A percentile compares a stretch with the other conserved stretches of the same genome.
Evolutionary conservation across 495 filamentous ascomycete genomes (phyloP).

Genomic region (Extremus antarcticus): DNA sequence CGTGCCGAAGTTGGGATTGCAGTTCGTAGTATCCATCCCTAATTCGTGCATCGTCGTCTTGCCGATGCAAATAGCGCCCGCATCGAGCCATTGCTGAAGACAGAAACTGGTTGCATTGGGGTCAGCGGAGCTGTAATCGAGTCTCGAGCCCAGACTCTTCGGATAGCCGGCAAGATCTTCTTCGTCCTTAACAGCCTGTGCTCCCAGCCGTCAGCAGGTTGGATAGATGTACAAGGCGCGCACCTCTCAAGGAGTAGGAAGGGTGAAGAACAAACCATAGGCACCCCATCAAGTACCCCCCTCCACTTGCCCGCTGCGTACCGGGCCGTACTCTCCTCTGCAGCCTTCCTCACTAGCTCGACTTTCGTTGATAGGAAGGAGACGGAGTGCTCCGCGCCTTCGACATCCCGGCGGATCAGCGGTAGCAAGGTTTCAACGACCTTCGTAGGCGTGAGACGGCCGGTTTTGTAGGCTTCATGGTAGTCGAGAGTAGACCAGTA

Average conservation of each 20-base stretch:
- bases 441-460: constrained; percentile 55
- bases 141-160: constrained; percentile 49
- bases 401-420: constrained; percentile 49
- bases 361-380: constrained; percentile 56
- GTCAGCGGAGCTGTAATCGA: constrained; percentile 42
- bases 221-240: no score
- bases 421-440: constrained; percentile 62
- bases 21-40: constrained; percentile 65
- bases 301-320: constrained; percentile 54
- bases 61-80: constrained; percentile 71
- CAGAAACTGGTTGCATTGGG: constrained; percentile 60
- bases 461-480: constrained; percentile 57
- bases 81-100: constrained; percentile 54
- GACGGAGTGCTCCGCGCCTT: constrained; percentile 46
- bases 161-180: constrained; percentile 63
- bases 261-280: constrained; percentile 34
- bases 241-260: not conserved
- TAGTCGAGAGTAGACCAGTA: constrained; percentile 67
- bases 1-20: constrained; percentile 71
- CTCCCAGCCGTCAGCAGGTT: no score
- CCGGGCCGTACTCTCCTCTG: constrained; percentile 56
- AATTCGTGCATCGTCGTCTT: constrained; percentile 91
- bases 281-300: constrained; percentile 69
- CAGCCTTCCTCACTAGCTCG: constrained; percentile 53
- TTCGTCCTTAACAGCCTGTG: constrained; percentile 69